Conservation (phyloP, 2,329 filamentous ascomycete species). For the Venturia oleaginea region DNA sequence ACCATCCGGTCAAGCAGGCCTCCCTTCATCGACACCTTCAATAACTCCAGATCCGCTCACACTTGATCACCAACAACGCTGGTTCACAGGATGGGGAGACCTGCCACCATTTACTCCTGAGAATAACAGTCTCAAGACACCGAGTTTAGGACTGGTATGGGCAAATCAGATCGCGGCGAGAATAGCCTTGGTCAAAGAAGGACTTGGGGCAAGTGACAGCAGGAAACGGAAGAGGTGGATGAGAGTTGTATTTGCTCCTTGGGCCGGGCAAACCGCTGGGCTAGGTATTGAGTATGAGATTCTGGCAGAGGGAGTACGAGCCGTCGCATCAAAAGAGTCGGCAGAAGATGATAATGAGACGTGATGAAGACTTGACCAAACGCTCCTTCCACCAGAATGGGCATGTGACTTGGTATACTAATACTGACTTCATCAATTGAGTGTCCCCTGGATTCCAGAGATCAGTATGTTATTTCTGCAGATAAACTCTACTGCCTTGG, state of each 20-base stretch:
- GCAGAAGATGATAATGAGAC: neutral
- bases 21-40: slow-evolving; percentile 21
- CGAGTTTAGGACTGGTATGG: slow-evolving; percentile 82
- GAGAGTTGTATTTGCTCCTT: slow-evolving; percentile 84
- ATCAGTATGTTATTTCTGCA: no score
- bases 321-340: slow-evolving; percentile 3
- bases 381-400: neutral
- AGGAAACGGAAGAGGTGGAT: slow-evolving; percentile 48
- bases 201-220: slow-evolving; percentile 21
- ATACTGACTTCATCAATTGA: no score
- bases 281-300: slow-evolving; percentile 66
- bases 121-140: slow-evolving; percentile 56
- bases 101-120: slow-evolving; percentile 25
- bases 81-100: slow-evolving; percentile 94
- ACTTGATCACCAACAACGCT: slow-evolving; percentile 83
- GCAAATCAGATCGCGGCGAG: slow-evolving; percentile 78
- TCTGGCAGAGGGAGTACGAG: slow-evolving; percentile 49
- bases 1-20: slow-evolving; percentile 15
- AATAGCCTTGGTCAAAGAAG: slow-evolving; percentile 65
- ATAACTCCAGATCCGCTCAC: slow-evolving; percentile 50
- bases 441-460: no score
- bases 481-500: no score
- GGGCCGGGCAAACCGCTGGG: slow-evolving; percentile 47
- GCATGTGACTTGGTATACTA: no score
- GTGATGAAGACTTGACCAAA: neutral